phyloP scores from a whole-genome alignment of 2,329 filamentous ascomycete genomes.

The Penicillium digitatum region DNA sequence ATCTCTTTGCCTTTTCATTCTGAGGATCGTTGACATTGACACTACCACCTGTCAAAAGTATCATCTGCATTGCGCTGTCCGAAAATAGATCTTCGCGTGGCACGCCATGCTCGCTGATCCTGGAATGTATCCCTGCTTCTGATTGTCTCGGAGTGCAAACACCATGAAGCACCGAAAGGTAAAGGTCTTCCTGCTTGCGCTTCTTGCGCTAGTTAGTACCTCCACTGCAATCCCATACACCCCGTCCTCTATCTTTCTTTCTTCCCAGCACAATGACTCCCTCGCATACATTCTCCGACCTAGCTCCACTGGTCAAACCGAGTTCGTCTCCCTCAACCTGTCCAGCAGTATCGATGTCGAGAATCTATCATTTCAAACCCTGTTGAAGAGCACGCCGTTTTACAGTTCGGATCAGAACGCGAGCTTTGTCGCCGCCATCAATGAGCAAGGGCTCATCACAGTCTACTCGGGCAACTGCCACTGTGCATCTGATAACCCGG shows the following conservation, averaged over 20 bases:
- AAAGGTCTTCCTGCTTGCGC: conserved; percentile 8
- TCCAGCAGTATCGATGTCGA: conserved; percentile 54
- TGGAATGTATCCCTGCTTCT: conserved; percentile 23
- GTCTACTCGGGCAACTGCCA: conserved; percentile 73
- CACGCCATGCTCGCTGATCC: conserved; percentile 23
- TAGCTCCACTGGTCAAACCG: conserved; percentile 42
- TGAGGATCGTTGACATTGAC: neutral
- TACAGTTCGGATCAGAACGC: conserved; percentile 42
- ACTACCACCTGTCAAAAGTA: neutral
- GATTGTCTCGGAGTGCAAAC: conserved; percentile 24
- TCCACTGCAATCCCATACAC: conserved; percentile 64
- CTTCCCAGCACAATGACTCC: conserved; percentile 48
- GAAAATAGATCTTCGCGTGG: conserved; percentile 17
- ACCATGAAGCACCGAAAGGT: conserved; percentile 16
- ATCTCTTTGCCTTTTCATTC: neutral
- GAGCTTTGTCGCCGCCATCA: conserved; percentile 69
- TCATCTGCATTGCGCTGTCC: conserved; percentile 1
- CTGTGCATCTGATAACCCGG: conserved; percentile 46
- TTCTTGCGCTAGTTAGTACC: conserved; percentile 21
- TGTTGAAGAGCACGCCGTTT: conserved; percentile 30
- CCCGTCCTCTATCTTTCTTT: conserved; percentile 67
- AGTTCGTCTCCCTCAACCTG: conserved; percentile 64
- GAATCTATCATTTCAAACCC: conserved; percentile 33
- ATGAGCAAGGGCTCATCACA: conserved; percentile 64
- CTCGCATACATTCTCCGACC: conserved; percentile 69